Conservation (phyloP, 139 green algal genomes). For the Chlorella ohadii region DNA sequence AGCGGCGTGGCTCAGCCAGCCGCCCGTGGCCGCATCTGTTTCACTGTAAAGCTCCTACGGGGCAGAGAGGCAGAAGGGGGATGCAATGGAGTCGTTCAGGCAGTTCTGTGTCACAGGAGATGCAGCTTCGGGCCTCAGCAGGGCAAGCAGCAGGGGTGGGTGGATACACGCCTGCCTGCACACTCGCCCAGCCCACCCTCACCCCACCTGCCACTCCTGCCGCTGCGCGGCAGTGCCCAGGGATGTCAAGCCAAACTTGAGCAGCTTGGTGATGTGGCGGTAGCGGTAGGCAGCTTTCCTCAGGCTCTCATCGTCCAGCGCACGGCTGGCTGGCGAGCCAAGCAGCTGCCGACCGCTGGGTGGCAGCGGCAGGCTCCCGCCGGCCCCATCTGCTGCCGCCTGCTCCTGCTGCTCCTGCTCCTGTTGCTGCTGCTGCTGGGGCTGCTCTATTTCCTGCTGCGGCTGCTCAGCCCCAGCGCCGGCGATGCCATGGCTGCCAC, state of each 20-base stretch:
- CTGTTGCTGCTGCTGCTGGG: neutral
- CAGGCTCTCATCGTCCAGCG: conserved; percentile 15
- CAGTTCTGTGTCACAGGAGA: no score
- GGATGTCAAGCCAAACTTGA: conserved; percentile 15
- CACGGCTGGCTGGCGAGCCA: neutral
- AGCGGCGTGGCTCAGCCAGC: conserved; percentile 45
- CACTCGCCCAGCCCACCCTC: neutral
- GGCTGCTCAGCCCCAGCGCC: neutral
- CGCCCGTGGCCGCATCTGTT: conserved; percentile 41
- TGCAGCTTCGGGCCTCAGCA: no score
- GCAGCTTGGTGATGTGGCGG: conserved; percentile 29
- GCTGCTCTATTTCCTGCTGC: neutral
- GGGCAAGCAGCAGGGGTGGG: no score
- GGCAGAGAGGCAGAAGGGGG: neutral
- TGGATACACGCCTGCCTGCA: no score
- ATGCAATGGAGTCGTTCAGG: no score
- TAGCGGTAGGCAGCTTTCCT: conserved; percentile 43
- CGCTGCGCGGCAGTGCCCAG: conserved; percentile 19
- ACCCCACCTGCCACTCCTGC: conserved; percentile 27
- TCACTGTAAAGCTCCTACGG: conserved; percentile 40
- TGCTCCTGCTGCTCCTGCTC: neutral
- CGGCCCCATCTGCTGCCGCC: no score
- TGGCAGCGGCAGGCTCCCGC: no score
- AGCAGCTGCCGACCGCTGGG: neutral
- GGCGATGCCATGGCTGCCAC: no score